These are phyloP conservation scores for Rhodotorula babjevae DNA, from an alignment of 768 basidiomycete species.

Conservation along the genomic window DNA sequence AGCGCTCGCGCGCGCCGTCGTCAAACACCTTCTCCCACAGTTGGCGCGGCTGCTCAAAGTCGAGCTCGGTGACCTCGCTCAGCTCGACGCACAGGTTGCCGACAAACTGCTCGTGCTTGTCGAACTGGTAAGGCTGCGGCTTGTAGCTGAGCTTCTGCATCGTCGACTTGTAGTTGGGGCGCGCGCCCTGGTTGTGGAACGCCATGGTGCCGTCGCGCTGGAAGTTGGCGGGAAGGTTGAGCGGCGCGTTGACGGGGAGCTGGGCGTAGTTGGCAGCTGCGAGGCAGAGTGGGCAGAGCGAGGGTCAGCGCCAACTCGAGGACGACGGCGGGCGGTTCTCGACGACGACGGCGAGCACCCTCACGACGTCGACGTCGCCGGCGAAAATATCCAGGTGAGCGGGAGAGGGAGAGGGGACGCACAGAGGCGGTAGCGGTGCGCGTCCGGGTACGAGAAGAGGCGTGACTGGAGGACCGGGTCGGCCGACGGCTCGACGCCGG, in stretches of 20 bases:
- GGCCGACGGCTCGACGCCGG: slow-evolving; percentile 80
- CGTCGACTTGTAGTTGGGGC: slow-evolving; percentile 82
- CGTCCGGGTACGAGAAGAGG: slow-evolving; percentile 78
- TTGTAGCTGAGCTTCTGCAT: slow-evolving; percentile 67
- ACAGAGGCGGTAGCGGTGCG: slow-evolving; percentile 14
- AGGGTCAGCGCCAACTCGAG: too few species aligned
- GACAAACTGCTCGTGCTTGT: slow-evolving; percentile 68
- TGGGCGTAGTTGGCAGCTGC: slow-evolving; percentile 55
- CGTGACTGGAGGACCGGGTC: slow-evolving; percentile 93
- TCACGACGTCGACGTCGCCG: too few species aligned
- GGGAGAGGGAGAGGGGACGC: slow-evolving; percentile 5
- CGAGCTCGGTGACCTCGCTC: slow-evolving; percentile 66
- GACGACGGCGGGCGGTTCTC: too few species aligned
- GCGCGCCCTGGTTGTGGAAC: slow-evolving; percentile 65
- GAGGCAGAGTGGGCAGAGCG: not conserved
- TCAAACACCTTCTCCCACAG: slow-evolving; percentile 50
- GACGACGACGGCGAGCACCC: too few species aligned
- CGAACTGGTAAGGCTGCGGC: slow-evolving; percentile 37
- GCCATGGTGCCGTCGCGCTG: slow-evolving; percentile 68
- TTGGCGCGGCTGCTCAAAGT: slow-evolving; percentile 46
- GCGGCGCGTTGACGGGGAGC: slow-evolving; percentile 77
- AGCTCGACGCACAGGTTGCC: slow-evolving; percentile 56
- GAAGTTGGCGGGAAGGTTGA: slow-evolving; percentile 76
- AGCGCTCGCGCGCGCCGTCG: slow-evolving; percentile 44
- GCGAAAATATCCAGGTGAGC: too few species aligned